Evolutionary conservation across 176 grass and related monocot species (phyloP), one percentile per base, ranked within the genome.

Genomic region (Eleusine indica): DNA sequence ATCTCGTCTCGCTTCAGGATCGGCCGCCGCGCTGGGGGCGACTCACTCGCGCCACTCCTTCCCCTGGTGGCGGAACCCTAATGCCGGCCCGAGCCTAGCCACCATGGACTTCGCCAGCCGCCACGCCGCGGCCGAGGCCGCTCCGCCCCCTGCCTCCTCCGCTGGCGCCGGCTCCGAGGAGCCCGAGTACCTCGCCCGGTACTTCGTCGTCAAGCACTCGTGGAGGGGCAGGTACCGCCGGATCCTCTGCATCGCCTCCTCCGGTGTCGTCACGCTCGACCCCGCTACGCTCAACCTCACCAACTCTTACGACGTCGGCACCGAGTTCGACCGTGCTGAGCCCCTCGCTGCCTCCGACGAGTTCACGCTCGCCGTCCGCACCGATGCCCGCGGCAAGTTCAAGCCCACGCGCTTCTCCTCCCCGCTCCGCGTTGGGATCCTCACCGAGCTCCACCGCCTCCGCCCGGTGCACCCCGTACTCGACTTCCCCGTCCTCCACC

Each of bases 51-150:
- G 96, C 79, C 90, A 91, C 84, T 81, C 73, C 75, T 82, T 70
- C 54, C 67, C 51, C 38, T 81, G 66, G 79, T 89, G 88, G 88
- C 30, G 80, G 73, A 87, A 66, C 63, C 89, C 87, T 92, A 92
- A 94, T 90, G 90, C 90, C 52, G 91, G 86, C 76, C 96, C 66
- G 49, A 54, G 93, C 80, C 85, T 97, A 97, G 94, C 75, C 82
- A 18, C 84, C 64, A 99, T 99, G 96, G 96, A 99, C 83, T 96
- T 92, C 83, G 89, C 91, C 74, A 94, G 96, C 83, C 96, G 96
- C 77, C 93, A 96, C 89, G 76, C 89, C 58, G 83, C 86, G 29
- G 71, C 83, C 14, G 81, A 93, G 81, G 57, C 69, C 38, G 19
- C 84, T 68, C 70, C 82, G 28, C 43, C 89, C 60, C 42, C 69